Evolutionary conservation across 331 rosid genomes (phyloP).

Genomic region (Malus hybrid): DNA sequence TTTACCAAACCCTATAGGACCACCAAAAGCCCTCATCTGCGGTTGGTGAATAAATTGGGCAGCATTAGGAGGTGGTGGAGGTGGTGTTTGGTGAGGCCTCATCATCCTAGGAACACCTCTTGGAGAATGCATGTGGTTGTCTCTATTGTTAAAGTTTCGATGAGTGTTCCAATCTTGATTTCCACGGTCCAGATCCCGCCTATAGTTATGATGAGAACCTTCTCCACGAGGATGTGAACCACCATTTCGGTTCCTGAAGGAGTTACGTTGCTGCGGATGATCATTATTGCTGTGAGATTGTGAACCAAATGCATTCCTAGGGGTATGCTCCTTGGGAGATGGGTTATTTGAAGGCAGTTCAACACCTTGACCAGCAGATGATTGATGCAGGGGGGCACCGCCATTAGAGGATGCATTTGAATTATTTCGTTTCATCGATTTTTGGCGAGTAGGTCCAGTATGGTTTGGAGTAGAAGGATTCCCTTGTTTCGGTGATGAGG

Average conservation of each 20-base stretch:
- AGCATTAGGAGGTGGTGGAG: conserved; percentile 40
- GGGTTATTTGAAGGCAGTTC: conserved; percentile 31
- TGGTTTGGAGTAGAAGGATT: conserved; percentile 22
- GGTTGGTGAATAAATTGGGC: conserved; percentile 35
- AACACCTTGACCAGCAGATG: conserved; percentile 20
- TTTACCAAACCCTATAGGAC: conserved; percentile 49
- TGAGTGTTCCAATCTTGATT: conserved; percentile 55
- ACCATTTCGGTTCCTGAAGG: conserved; percentile 47
- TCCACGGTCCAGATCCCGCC: conserved; percentile 62
- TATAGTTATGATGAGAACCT: conserved; percentile 44
- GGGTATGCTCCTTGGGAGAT: conserved; percentile 46
- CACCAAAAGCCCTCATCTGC: conserved; percentile 33
- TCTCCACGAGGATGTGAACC: conserved; percentile 57
- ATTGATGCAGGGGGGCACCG: conserved; percentile 37
- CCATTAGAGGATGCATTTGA: conserved; percentile 39
- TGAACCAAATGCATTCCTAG: conserved; percentile 39
- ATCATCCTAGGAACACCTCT: conserved; percentile 36
- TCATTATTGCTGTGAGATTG: conserved; percentile 43
- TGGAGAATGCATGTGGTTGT: conserved; percentile 32
- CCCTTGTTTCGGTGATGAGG: conserved; percentile 44
- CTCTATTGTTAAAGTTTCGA: conserved; percentile 47
- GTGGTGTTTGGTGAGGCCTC: conserved; percentile 24
- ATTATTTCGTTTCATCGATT: conserved; percentile 27
- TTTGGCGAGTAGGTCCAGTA: conserved; percentile 27
- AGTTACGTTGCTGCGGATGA: conserved; percentile 48